Evolutionary conservation across 495 filamentous ascomycete genomes (phyloP).

Genomic region (Hypoxylon lenormandii): DNA sequence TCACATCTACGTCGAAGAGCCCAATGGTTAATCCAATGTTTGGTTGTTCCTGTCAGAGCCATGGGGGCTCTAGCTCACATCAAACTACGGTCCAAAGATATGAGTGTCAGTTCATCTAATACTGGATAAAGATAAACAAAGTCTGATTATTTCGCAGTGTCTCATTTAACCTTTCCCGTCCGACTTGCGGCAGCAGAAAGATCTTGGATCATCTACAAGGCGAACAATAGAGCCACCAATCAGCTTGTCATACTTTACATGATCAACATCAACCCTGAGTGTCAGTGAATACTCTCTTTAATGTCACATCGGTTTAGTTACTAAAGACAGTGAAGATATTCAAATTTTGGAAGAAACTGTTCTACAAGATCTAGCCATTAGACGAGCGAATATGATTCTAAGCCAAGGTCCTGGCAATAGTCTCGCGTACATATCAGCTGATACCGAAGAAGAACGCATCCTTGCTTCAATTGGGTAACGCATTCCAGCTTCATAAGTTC

Average conservation of each 20-base stretch:
- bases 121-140: not conserved
- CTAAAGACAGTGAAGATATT: not conserved
- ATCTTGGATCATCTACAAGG: conserved; percentile 10
- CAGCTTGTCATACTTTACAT: conserved; percentile 17
- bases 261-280: not conserved
- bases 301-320: not conserved
- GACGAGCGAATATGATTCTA: conserved; percentile 8
- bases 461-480: conserved; percentile 2
- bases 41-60: conserved; percentile 2
- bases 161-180: conserved; percentile 10
- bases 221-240: conserved; percentile 2
- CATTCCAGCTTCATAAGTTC: not conserved
- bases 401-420: conserved; percentile 7
- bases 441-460: conserved; percentile 12
- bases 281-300: not conserved
- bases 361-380: conserved; percentile 8
- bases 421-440: conserved; percentile 12
- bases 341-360: conserved; percentile 8
- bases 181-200: conserved; percentile 3
- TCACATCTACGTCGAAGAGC: not conserved
- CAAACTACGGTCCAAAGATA: not conserved
- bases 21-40: not conserved
- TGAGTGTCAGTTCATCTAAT: not conserved
- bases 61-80: not conserved
- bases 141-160: conserved; percentile 4